Conservation (phyloP, 495 filamentous ascomycete species). For the Cenococcum geophilum region DNA sequence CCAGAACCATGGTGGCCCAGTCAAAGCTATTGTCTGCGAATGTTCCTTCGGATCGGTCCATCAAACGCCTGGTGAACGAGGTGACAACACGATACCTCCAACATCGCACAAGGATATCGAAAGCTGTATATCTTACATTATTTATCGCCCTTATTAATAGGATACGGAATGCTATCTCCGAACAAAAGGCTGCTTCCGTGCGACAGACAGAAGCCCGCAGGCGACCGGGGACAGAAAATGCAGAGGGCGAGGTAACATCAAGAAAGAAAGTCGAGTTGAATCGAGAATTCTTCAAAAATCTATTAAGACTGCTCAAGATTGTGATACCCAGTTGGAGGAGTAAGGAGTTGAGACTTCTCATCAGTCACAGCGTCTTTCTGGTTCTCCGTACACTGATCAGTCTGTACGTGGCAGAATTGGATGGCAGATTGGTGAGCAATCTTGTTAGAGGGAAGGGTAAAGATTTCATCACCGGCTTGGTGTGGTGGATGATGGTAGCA, state of each 20-base stretch:
- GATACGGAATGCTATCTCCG: constrained; percentile 81
- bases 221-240: constrained; percentile 50
- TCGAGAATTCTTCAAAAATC: constrained; percentile 84
- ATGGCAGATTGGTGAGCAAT: constrained; percentile 84
- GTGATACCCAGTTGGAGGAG: constrained; percentile 85
- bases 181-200: constrained; percentile 81
- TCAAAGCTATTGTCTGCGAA: constrained; percentile 63
- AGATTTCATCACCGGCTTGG: constrained; percentile 80
- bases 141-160: constrained; percentile 83
- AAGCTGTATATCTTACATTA: constrained; percentile 85
- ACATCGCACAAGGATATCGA: constrained; percentile 84
- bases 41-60: constrained; percentile 55
- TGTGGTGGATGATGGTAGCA: constrained; percentile 99
- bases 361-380: constrained; percentile 77
- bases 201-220: constrained; percentile 61
- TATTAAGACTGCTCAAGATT: constrained; percentile 74
- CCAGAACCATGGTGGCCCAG: constrained; percentile 60
- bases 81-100: constrained; percentile 71
- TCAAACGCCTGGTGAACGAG: constrained; percentile 67
- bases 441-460: constrained; percentile 85
- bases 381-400: constrained; percentile 85
- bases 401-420: constrained; percentile 92
- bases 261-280: constrained; percentile 89
- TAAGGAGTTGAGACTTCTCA: constrained; percentile 76
- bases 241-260: constrained; percentile 41